Evolutionary conservation across 306 rosid genomes (phyloP), one percentile per base, ranked within the genome.

Genomic region (Castanopsis chinensis): DNA sequence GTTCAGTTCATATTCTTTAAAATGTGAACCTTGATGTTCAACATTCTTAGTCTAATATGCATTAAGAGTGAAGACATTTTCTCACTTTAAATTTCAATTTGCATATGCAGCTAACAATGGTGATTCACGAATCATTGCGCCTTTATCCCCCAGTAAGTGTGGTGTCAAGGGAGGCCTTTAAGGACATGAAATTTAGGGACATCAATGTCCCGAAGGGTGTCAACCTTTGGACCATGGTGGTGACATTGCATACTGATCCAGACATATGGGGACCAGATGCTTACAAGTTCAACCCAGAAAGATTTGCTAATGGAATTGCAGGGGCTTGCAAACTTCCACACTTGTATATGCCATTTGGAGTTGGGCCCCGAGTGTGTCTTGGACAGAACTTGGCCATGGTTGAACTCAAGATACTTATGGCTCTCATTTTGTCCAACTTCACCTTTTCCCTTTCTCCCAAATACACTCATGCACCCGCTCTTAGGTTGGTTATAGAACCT

Each of bases 381-480:
- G 87, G 87, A 71, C 75, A 70, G 59, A 43, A 79, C 21, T 76
- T 83, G 78, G 87, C 87, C 61, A 76, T 83, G 71, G 28, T 67
- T 64, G 87, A 83, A 76, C 78, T 83, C 17, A 83, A 83, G 84
- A 79, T 83, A 68, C 43, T 83, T 0, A 25, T 83, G 27, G 28
- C 88, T 57, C 82, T 84, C 68, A 64, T 88, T 3, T 51, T 89
- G 33, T 82, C 88, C 55, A 86, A 84, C 20, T 89, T 84, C 70
- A 61, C 86, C 15, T 61, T 86, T 75, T 61, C 79, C 1, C 82
- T 86, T 25, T 86, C 89, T 3, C 88, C 90, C 5, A 70, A 60
- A 18, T 89, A 82, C 28, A 30, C 20, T 4, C 90, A 87, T 20
- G 76, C 75, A 4, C 87, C 87, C 4, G 21, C 73, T 70, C 68